These are phyloP conservation scores for Solanum habrochaites DNA, from an alignment of 257 asterid species.

Conservation along the genomic window DNA sequence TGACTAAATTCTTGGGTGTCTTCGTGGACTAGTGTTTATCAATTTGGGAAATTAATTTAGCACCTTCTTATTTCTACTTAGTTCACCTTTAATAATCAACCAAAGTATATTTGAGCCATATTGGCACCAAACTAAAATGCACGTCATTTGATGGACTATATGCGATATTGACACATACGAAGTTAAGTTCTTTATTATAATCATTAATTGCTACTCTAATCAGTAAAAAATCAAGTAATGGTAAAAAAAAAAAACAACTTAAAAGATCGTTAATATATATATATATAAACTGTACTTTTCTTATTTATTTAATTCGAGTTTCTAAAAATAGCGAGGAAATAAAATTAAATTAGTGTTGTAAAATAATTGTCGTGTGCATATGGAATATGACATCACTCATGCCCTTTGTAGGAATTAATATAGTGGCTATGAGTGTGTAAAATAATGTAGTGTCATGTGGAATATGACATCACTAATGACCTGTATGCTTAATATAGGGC, in stretches of 20 bases:
- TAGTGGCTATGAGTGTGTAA: too few relatives aligned
- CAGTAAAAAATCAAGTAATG: too few relatives aligned
- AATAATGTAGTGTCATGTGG: too few relatives aligned
- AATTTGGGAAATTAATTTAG: neutral
- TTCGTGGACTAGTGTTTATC: neutral
- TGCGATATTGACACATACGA: neutral
- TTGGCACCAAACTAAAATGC: neutral
- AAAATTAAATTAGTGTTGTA: neutral
- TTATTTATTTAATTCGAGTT: too few relatives aligned
- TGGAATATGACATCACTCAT: too few relatives aligned
- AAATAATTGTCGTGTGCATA: too few relatives aligned
- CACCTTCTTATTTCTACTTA: neutral
- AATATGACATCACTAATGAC: too few relatives aligned
- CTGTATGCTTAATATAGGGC: too few relatives aligned
- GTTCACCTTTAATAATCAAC: neutral
- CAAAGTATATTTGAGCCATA: neutral
- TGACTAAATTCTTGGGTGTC: neutral
- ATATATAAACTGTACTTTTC: too few relatives aligned
- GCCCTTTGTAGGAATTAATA: too few relatives aligned
- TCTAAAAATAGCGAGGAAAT: neutral
- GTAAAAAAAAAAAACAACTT: too few relatives aligned
- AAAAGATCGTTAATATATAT: neutral
- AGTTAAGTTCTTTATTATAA: neutral
- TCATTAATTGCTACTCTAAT: too few relatives aligned
- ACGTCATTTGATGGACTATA: neutral